Evolutionary conservation across 257 asterid genomes (phyloP), one percentile per base, ranked within the genome.

Genomic region (Fraxinus americana): DNA sequence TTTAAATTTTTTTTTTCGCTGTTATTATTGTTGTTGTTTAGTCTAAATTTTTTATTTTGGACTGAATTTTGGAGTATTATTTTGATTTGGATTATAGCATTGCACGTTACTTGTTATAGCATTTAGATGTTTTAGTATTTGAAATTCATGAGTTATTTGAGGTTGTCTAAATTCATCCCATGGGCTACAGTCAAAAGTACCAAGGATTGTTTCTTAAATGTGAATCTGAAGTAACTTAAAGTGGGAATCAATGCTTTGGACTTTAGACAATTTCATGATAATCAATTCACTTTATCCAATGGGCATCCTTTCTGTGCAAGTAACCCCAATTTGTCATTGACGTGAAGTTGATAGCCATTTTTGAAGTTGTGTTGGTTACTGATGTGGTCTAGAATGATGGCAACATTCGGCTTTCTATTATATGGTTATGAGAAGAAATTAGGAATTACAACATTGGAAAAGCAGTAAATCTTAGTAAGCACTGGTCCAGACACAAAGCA

Each of bases 151-250:
- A 52, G n/a, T 68, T 4, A 77, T 45, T 1, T 5, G 32, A 72
- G 66, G 67, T 67, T 39, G 30, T 71, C 78, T 74, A 75, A 29
- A 71, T 72, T 69, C 78, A 36, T 70, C 29, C 66, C 70, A 29
- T 79, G 54, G 59, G 34, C 29, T 35, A 30, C 19, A 63, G 61
- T 70, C 59, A 57, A 14, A 70, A 17, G 73, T 12, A 34, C 11
- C 38, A 57, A 73, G 77, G 75, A 48, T 50, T 59, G 75, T 75
- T 63, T 71, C 77, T 76, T 67, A 54, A 74, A 71, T 48, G 82
- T 80, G 90, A 70, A 8, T 69, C 32, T 73, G 73, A 83, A 80
- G 88, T 72, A 83, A 84, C 57, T 48, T 66, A 69, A 80, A 72
- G 89, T 78, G 50, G 78, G 71, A 82, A 83, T 70, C 50, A 45